A percentile compares a stretch with the other conserved stretches of the same genome.
phyloP scores from a whole-genome alignment of 2,329 filamentous ascomycete genomes.

The Arthroderma uncinatum region DNA sequence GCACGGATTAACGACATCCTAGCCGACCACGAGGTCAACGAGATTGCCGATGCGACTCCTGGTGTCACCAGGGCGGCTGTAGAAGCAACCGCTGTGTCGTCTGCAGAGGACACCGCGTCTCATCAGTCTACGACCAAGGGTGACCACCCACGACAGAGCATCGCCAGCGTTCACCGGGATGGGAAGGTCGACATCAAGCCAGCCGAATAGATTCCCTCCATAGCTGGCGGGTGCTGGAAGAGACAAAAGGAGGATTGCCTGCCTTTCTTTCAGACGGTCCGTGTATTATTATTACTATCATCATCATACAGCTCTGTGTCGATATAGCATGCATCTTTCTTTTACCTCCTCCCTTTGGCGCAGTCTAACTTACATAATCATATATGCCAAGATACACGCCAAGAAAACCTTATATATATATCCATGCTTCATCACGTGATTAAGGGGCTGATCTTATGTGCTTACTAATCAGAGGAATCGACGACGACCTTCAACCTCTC shows the following conservation, averaged over 20 bases:
- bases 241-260: background rate
- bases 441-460: background rate
- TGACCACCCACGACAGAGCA: background rate
- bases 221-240: background rate
- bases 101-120: conserved; percentile 22
- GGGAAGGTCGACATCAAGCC: conserved; percentile 12
- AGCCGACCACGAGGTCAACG: conserved; percentile 68
- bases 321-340: background rate
- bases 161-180: conserved; percentile 11
- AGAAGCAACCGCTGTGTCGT: conserved; percentile 25
- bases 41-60: conserved; percentile 72
- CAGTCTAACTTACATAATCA: no score
- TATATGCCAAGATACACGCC: no score
- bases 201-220: background rate
- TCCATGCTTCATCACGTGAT: no score
- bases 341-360: background rate
- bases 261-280: background rate
- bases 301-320: background rate
- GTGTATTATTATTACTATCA: background rate
- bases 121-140: conserved; percentile 1
- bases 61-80: conserved; percentile 55
- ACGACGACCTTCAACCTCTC: no score
- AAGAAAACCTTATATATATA: no score
- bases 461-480: background rate
- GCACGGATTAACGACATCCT: conserved; percentile 67